Evolutionary conservation across 2,329 filamentous ascomycete species (phyloP), one percentile per base, ranked within the genome.

Genomic region (Fusarium sororula): DNA sequence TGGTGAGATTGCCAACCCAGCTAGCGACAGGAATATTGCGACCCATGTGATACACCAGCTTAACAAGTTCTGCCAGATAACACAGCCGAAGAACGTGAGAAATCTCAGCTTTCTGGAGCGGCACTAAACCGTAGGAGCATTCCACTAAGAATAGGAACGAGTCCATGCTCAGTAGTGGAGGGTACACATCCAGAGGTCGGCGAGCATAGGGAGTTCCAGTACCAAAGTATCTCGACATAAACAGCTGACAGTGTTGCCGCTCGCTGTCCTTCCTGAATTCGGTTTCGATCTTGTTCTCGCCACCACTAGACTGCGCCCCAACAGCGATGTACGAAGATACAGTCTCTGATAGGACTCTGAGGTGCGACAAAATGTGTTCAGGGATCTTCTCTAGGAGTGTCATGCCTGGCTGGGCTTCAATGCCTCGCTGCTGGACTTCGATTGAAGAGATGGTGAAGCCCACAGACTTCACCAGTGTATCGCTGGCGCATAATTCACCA

Each of bases 361-460:
- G 87, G 80, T 98, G 95, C 4, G 94, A 96, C 68, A 99, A 85
- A 4, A 90, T 89, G 80, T 97, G 91, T 64, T 96, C 93, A 1
- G 96, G 92, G 58, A 98, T 92, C 78, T 92, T 95, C 74, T 96
- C 93, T 26, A 98, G 83, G 51, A 98, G 84, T 10, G 93, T 96
- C 81, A 90, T 87, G 61, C 93, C 92, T 53, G 90, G 88, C 73
- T 93, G 90, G 28, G 91, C 90, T 76, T 94, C 93, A 7, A 94
- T 87, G 12, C 96, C 96, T 76, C 96, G 92, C 81, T 98, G 95
- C 72, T 95, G 92, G 74, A 98, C 98, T 83, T 99, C 96, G 8
- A 94, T 91, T 1, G 95, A 91, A 14, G 95, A 92, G 66, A 99
- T 95, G 1, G 95, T 96, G 80, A 91, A 94, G 5, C 94, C 96